Conservation (phyloP, 805 yeast genomes). For the Candida germanica region DNA sequence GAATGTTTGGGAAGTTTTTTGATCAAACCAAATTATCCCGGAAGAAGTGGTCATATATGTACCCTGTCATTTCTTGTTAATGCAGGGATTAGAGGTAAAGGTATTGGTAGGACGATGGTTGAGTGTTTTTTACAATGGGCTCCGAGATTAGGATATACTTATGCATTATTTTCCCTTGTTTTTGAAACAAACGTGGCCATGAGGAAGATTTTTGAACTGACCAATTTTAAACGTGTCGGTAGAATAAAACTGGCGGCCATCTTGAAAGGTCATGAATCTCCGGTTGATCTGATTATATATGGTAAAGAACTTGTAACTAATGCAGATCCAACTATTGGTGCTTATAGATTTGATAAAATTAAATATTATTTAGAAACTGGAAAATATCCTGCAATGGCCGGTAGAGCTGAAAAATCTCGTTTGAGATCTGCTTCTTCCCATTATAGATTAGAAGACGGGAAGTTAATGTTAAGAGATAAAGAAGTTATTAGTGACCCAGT, state of each 20-base stretch:
- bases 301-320: conserved; percentile 71
- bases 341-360: conserved; percentile 71
- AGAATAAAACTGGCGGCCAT: conserved; percentile 85
- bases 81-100: conserved; percentile 88
- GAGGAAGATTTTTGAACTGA: conserved; percentile 69
- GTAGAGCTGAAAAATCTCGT: conserved; percentile 84
- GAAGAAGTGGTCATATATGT: conserved; percentile 89
- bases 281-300: conserved; percentile 84
- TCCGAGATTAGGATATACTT: conserved; percentile 80
- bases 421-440: conserved; percentile 76
- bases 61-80: conserved; percentile 86
- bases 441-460: conserved; percentile 68
- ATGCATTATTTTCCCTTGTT: conserved; percentile 77
- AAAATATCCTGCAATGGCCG: conserved; percentile 77
- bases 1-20: conserved; percentile 87
- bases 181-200: conserved; percentile 88
- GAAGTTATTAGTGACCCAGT: conserved; percentile 80
- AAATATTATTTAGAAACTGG: conserved; percentile 79
- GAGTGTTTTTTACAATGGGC: conserved; percentile 92
- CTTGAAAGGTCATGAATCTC: conserved; percentile 75
- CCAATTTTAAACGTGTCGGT: conserved; percentile 76
- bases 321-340: conserved; percentile 47
- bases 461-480: conserved; percentile 68
- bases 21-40: conserved; percentile 87
- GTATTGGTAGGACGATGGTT: conserved; percentile 81